These are phyloP conservation scores for Nannizziopsis arthrosporioides DNA, from an alignment of 2,329 filamentous ascomycete genomes.

Conservation along the genomic window DNA sequence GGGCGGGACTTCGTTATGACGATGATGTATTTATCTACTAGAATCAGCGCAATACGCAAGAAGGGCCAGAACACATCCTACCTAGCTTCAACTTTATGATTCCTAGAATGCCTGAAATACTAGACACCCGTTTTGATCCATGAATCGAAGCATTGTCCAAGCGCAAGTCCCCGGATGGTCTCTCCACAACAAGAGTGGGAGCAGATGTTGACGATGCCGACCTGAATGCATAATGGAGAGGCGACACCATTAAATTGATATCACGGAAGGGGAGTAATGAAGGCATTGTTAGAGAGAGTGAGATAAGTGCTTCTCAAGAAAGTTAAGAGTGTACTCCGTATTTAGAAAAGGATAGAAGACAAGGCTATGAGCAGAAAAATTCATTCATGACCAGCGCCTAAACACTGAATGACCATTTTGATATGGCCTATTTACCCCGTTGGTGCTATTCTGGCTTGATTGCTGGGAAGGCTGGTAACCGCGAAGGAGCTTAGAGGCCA, in stretches of 20 bases:
- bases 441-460: no score
- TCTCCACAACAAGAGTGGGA: slow-evolving; percentile 76
- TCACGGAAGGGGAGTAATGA: slow-evolving; percentile 66
- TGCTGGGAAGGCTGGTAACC: no score
- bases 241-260: slow-evolving; percentile 88
- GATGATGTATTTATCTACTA: slow-evolving; percentile 81
- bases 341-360: background rate
- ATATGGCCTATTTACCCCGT: background rate
- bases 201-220: slow-evolving; percentile 88
- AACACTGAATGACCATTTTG: background rate
- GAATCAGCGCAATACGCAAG: slow-evolving; percentile 11
- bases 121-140: slow-evolving; percentile 74
- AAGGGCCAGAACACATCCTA: slow-evolving; percentile 32
- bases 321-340: background rate
- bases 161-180: slow-evolving; percentile 81
- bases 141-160: slow-evolving; percentile 68
- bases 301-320: background rate
- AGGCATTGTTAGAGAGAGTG: slow-evolving; percentile 22
- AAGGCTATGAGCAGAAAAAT: background rate
- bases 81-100: slow-evolving; percentile 87
- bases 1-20: slow-evolving; percentile 89
- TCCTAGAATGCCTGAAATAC: slow-evolving; percentile 87
- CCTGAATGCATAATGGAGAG: slow-evolving; percentile 89
- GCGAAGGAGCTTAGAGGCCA: no score
- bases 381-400: no score